These are phyloP conservation scores for Tolypocladium ophioglossoides DNA, from an alignment of 2,329 filamentous ascomycete species.

Conservation along the genomic window DNA sequence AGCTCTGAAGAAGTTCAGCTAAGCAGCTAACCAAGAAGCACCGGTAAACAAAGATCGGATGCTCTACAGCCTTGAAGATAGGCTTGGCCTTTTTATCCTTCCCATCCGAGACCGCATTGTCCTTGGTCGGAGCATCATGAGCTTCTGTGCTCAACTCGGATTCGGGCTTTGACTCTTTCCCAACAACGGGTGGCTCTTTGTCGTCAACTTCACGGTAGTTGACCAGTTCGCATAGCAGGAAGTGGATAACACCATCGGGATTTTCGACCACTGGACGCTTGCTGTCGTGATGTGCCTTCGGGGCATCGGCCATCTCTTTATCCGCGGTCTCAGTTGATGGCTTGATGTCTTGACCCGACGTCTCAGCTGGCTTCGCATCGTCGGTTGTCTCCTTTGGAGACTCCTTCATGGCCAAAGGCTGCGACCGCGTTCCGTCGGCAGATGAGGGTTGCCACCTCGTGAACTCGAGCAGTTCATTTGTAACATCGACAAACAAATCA, in stretches of 20 bases:
- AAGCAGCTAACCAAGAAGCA: slow-evolving; percentile 92
- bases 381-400: slow-evolving; percentile 9
- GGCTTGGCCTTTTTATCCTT: slow-evolving; percentile 61
- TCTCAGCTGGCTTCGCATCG: slow-evolving; percentile 6
- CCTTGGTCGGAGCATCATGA: slow-evolving; percentile 19
- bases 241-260: slow-evolving; percentile 90
- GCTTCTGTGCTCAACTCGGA: slow-evolving; percentile 17
- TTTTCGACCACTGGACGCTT: slow-evolving; percentile 84
- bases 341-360: slow-evolving; percentile 37
- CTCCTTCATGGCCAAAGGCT: slow-evolving; percentile 32
- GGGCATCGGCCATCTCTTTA: slow-evolving; percentile 51
- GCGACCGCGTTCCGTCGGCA: slow-evolving; percentile 20
- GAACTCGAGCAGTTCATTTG: slow-evolving; percentile 74
- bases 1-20: slow-evolving; percentile 80
- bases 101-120: slow-evolving; percentile 21
- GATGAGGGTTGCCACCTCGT: slow-evolving; percentile 42
- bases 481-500: slow-evolving; percentile 76
- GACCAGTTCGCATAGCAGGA: slow-evolving; percentile 82
- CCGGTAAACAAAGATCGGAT: slow-evolving; percentile 92
- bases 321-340: slow-evolving; percentile 48
- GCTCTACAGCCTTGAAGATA: slow-evolving; percentile 80
- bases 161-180: slow-evolving; percentile 31
- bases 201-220: slow-evolving; percentile 91
- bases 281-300: slow-evolving; percentile 53
- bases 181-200: slow-evolving; percentile 45